Conservation (phyloP, 768 basidiomycete species). For the Paxillus ammoniavirescens region DNA sequence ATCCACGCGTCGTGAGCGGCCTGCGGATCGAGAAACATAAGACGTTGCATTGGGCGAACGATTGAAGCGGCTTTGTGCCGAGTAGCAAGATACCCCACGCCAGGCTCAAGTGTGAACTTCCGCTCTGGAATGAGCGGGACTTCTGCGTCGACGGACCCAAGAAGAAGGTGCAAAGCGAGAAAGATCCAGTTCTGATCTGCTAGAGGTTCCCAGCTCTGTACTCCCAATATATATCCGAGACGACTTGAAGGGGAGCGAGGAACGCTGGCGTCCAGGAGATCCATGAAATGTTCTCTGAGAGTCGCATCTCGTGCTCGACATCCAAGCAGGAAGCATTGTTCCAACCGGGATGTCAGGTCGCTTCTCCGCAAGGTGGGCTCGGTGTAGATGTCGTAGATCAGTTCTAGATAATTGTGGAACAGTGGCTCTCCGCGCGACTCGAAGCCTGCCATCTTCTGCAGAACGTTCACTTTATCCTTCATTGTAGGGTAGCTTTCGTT, state of each 20-base stretch:
- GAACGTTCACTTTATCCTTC: constrained; percentile 90
- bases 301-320: constrained; percentile 79
- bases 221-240: constrained; percentile 84
- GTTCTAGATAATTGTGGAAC: constrained; percentile 79
- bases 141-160: constrained; percentile 65
- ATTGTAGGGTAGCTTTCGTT: constrained; percentile 86
- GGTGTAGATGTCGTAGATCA: constrained; percentile 94
- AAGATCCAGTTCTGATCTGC: constrained; percentile 94
- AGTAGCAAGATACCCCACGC: constrained; percentile 37
- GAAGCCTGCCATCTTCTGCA: constrained; percentile 85
- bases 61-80: constrained; percentile 50
- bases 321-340: constrained; percentile 90
- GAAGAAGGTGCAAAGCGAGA: constrained; percentile 83
- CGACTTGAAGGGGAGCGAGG: constrained; percentile 80
- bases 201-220: constrained; percentile 93
- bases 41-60: constrained; percentile 75
- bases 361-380: constrained; percentile 83
- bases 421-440: constrained; percentile 79
- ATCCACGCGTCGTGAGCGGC: constrained; percentile 85
- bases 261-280: constrained; percentile 85
- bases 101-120: constrained; percentile 35
- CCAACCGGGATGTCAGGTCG: constrained; percentile 90
- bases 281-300: constrained; percentile 83
- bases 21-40: constrained; percentile 77
- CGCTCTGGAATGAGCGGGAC: constrained; percentile 40